Evolutionary conservation across 176 grass and related monocot species (phyloP).

Genomic region (Eragrostis curvula): DNA sequence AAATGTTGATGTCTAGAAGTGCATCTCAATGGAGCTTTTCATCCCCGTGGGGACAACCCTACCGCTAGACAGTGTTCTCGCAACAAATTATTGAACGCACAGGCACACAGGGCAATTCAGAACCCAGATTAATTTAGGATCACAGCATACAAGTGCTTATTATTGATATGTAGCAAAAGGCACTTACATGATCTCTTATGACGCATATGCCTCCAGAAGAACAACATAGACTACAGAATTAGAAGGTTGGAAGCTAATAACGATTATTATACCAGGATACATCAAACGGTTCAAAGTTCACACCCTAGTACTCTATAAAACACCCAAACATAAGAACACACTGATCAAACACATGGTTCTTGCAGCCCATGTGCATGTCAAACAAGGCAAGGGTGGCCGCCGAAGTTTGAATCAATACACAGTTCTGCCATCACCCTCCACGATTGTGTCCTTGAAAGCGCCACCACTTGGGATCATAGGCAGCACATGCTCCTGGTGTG

Average conservation of each 20-base stretch:
- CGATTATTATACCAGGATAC: slow-evolving; percentile 32
- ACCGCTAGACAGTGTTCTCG: background rate
- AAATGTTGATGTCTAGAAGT: background rate
- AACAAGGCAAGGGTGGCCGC: slow-evolving; percentile 12
- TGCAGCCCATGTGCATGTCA: slow-evolving; percentile 26
- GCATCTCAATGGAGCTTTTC: background rate
- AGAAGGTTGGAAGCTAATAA: slow-evolving; percentile 27
- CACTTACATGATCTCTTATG: slow-evolving; percentile 41
- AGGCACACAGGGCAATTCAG: background rate
- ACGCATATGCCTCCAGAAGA: slow-evolving; percentile 22
- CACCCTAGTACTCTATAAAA: slow-evolving; percentile 14
- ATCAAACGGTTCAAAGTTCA: slow-evolving; percentile 40
- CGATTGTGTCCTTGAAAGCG: slow-evolving; percentile 91
- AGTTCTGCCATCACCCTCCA: slow-evolving; percentile 94
- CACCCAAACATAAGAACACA: slow-evolving; percentile 28
- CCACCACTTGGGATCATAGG: slow-evolving; percentile 98
- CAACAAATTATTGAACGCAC: background rate
- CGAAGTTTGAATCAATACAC: slow-evolving; percentile 45
- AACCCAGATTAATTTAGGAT: background rate
- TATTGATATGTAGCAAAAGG: slow-evolving; percentile 48
- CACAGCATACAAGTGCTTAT: slow-evolving; percentile 45
- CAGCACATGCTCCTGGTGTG: slow-evolving; percentile 93
- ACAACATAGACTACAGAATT: slow-evolving; percentile 32
- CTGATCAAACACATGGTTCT: background rate
- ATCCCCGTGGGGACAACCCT: background rate